A percentile compares a stretch with the other conserved stretches of the same genome.
Evolutionary conservation across 306 rosid species (phyloP).

Genomic region (Cucumis melo): DNA sequence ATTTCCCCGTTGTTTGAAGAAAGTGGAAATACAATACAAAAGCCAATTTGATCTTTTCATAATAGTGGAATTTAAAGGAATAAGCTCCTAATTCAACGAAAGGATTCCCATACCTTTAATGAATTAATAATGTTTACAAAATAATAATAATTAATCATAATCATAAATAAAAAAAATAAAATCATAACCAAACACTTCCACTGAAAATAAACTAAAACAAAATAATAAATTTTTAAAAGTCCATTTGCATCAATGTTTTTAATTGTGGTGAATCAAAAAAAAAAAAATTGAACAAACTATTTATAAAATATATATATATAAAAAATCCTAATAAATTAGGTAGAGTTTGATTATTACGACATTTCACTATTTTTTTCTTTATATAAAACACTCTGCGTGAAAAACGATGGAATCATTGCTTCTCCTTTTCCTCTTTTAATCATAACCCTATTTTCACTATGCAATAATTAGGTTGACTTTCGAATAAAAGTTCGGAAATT

Average conservation of each 20-base stretch:
- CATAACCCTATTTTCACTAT: not conserved
- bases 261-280: no score
- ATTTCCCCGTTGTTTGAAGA: not conserved
- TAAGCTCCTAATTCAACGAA: not conserved
- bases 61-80: not conserved
- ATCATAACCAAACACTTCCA: not conserved
- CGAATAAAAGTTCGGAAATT: not conserved
- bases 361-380: no score
- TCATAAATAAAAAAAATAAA: no score
- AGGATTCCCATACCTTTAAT: not conserved
- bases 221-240: not conserved
- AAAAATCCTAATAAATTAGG: no score
- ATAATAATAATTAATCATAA: no score
- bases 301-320: no score
- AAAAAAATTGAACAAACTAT: no score
- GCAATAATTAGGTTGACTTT: not conserved
- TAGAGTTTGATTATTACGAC: no score
- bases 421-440: not conserved
- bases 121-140: not conserved
- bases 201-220: not conserved
- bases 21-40: not conserved
- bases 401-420: not conserved
- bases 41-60: not conserved
- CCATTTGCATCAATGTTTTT: not conserved
- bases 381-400: not conserved